Evolutionary conservation across 148 eudicot species (phyloP), one percentile per base, ranked within the genome.

Genomic region (Cornus kousa): DNA sequence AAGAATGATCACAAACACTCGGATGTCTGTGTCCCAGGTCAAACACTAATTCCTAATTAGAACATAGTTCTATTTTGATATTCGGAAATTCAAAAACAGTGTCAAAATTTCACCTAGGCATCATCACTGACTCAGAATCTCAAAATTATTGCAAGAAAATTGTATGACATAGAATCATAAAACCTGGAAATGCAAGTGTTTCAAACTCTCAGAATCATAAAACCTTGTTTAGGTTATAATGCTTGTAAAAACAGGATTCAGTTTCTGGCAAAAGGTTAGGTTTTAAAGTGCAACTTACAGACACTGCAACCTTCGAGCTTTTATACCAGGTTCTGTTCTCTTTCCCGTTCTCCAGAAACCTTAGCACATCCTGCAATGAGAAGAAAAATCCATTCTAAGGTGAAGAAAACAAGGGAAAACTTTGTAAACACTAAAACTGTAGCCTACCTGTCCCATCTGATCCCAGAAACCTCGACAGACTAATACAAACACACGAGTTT

Each of bases 391-490:
- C 33, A 50, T 16, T 23, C n/a, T 6, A 16, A 62, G 33, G 16
- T 66, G 72, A 7, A 67, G 7, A 22, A 12, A 37, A 19, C 16
- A 69, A 50, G 7, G 9, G 70, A 48, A 48, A 33, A 53, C 53
- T 64, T 60, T 24, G 16, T n/a, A 32, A 22, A 5, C 7, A 59
- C 69, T 24, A 9, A n/a, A 16, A 11, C 16, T 81, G 72, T 37
- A 60, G 67, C 67, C 3, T 32, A 87, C 87, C 87, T 87, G 91
- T 60, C 97, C 97, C 90, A 91, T 86, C 68, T 86, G 88, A 85
- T 93, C 97, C 97, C 97, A 93, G 84, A 89, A 86, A 75, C 89
- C 93, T 81, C 93, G 88, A 72, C 87, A 87, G 70, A 91, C 73
- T 16, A 83, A 74, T 64, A 91, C 69, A 74, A 93, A 89, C 50